Conservation (phyloP, 2,329 filamentous ascomycete genomes). For the Monilinia laxa region DNA sequence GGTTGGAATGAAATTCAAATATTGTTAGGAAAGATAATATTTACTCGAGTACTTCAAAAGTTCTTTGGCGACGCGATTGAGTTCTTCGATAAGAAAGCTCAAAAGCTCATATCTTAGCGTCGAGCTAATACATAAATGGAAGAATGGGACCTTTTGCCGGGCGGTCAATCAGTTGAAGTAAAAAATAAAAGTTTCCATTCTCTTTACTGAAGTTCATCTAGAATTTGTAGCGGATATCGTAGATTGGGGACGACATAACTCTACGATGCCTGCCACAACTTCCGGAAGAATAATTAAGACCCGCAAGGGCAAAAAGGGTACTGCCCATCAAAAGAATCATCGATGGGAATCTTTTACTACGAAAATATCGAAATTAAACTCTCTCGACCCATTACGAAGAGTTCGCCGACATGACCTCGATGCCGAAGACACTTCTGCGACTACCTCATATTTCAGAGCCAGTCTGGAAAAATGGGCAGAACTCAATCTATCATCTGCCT, state of each 20-base stretch:
- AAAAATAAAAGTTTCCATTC: slow-evolving; percentile 19
- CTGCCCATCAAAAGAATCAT: slow-evolving; percentile 76
- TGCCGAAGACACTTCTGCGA: slow-evolving; percentile 69
- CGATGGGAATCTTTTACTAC: slow-evolving; percentile 88
- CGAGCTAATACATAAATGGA: neutral
- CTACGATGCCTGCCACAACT: slow-evolving; percentile 59
- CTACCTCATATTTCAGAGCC: slow-evolving; percentile 83
- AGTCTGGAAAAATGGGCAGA: slow-evolving; percentile 87
- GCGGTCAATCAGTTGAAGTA: slow-evolving; percentile 15
- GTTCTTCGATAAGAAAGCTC: slow-evolving; percentile 21
- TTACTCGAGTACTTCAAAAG: neutral
- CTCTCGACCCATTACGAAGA: slow-evolving; percentile 85
- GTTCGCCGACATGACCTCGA: slow-evolving; percentile 83
- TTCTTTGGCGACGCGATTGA: slow-evolving; percentile 21
- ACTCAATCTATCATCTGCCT: slow-evolving; percentile 82
- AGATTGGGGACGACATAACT: slow-evolving; percentile 24
- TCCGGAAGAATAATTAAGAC: slow-evolving; percentile 69
- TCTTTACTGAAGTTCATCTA: neutral
- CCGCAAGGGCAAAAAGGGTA: slow-evolving; percentile 68
- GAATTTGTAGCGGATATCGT: slow-evolving; percentile 17
- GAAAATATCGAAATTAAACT: slow-evolving; percentile 86
- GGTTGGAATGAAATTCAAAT: neutral
- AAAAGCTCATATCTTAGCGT: slow-evolving; percentile 23
- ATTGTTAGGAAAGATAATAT: neutral
- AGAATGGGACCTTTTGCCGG: neutral